Evolutionary conservation across 805 yeast genomes (phyloP).

Genomic region (Cyberlindnera subsufficiens): DNA sequence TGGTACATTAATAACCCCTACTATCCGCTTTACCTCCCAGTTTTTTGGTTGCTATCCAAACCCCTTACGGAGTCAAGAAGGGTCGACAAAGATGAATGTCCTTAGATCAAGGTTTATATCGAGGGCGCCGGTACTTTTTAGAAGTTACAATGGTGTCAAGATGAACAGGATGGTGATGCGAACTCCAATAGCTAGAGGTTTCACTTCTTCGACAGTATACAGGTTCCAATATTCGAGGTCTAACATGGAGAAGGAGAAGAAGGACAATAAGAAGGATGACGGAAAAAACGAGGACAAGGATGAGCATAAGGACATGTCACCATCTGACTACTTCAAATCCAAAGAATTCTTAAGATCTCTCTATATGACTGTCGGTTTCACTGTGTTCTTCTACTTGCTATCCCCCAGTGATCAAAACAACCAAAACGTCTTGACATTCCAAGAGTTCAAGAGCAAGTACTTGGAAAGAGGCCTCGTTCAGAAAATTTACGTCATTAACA

Average conservation of each 20-base stretch:
- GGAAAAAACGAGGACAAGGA: conserved; percentile 16
- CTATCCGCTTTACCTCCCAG: no score
- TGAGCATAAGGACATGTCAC: conserved; percentile 23
- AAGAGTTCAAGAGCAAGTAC: conserved; percentile 78
- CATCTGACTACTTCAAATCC: conserved; percentile 34
- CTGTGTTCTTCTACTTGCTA: conserved; percentile 30
- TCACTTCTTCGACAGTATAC: background rate
- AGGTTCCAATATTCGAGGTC: conserved; percentile 9
- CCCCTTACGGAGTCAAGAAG: no score
- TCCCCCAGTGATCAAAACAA: conserved; percentile 23
- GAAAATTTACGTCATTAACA: conserved; percentile 67
- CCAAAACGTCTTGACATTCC: conserved; percentile 47
- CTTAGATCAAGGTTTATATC: conserved; percentile 1
- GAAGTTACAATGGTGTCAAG: background rate
- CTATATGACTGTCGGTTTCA: conserved; percentile 32
- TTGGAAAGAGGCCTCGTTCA: conserved; percentile 76
- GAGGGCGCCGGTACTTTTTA: background rate
- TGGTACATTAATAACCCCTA: no score
- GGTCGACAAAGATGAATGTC: background rate
- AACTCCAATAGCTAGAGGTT: background rate
- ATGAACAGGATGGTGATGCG: background rate
- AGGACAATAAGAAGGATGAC: conserved; percentile 11
- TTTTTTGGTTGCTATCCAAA: no score
- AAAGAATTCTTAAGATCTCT: conserved; percentile 35
- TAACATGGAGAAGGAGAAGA: conserved; percentile 5